Evolutionary conservation across 2,329 filamentous ascomycete species (phyloP).

Genomic region (Pseudogymnoascus sp.): DNA sequence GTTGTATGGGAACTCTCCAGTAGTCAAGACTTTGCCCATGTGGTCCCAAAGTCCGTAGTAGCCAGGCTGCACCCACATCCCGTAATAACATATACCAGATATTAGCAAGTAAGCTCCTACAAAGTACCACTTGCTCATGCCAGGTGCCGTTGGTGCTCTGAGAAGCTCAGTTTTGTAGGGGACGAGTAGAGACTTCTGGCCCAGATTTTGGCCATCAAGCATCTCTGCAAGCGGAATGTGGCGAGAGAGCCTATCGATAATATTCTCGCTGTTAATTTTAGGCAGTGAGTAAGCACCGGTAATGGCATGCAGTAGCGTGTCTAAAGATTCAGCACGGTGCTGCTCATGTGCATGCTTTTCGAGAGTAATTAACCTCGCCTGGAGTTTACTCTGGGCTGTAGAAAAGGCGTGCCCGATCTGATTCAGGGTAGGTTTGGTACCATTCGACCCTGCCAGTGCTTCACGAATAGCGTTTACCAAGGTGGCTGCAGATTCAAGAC

Average conservation of each 20-base stretch:
- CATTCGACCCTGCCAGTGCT: background rate
- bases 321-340: background rate
- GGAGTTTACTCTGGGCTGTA: background rate
- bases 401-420: conserved; percentile 2
- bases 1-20: conserved; percentile 6
- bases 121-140: background rate
- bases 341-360: conserved; percentile 1
- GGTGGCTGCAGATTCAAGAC: background rate
- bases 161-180: background rate
- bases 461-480: background rate
- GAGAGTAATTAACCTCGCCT: background rate
- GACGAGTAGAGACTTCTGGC: background rate
- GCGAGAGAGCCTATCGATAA: conserved; percentile 13
- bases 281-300: background rate
- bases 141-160: background rate
- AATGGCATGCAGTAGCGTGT: background rate
- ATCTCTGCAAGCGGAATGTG: conserved; percentile 15
- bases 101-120: background rate
- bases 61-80: background rate
- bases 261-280: conserved; percentile 9
- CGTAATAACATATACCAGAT: background rate
- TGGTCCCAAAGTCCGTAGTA: background rate
- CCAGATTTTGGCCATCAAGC: conserved; percentile 9
- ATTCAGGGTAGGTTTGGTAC: background rate
- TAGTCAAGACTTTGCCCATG: background rate